These are phyloP conservation scores for Abelmoschus esculentus DNA, from an alignment of 345 rosid genomes.

Conservation along the genomic window DNA sequence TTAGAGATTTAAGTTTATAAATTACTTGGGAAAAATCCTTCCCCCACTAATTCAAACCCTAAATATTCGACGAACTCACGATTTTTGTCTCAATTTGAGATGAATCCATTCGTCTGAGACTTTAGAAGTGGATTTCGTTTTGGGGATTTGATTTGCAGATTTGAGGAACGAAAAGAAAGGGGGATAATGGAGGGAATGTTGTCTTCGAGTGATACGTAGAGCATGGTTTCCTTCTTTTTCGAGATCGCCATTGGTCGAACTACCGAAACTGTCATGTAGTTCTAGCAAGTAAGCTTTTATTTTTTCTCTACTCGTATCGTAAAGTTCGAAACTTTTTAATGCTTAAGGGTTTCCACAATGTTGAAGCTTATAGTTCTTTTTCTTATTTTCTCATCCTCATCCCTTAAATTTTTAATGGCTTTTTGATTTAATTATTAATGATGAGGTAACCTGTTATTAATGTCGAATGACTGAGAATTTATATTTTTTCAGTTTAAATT, in stretches of 20 bases:
- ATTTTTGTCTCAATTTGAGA: background rate
- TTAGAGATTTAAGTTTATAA: background rate
- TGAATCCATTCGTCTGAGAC: background rate
- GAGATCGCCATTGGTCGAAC: constrained; percentile 97
- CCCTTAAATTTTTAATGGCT: background rate
- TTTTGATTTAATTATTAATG: background rate
- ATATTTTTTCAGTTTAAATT: background rate
- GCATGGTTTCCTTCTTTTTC: constrained; percentile 81
- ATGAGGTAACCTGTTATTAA: background rate
- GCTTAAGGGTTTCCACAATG: background rate
- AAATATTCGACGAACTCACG: background rate
- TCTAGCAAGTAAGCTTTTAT: constrained; percentile 52
- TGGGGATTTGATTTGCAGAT: background rate
- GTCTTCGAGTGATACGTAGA: constrained; percentile 55
- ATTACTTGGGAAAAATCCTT: background rate
- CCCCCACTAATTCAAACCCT: background rate
- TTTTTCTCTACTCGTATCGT: too few species aligned
- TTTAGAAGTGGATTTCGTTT: constrained; percentile 8
- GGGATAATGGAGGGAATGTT: constrained; percentile 34
- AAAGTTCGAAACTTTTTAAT: background rate
- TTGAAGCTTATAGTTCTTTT: background rate
- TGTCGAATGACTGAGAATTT: background rate
- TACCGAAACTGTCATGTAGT: constrained; percentile 74
- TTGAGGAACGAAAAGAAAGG: background rate
- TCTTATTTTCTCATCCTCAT: background rate